phyloP scores from a whole-genome alignment of 1,284 basidiomycete genomes.

The Boletus semigastroideus region DNA sequence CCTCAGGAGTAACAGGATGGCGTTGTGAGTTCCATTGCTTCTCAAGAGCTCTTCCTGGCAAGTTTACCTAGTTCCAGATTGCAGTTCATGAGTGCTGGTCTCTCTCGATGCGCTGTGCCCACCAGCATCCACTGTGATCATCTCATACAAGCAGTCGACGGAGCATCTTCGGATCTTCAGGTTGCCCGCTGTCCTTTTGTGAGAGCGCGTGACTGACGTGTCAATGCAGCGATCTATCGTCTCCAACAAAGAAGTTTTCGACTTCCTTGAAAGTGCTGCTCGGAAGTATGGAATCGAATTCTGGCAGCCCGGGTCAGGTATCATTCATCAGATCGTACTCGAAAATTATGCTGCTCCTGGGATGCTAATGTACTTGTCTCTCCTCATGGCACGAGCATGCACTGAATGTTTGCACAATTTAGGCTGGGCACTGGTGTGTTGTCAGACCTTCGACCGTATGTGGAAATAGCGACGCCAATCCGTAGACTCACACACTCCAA shows the following conservation, averaged over 20 bases:
- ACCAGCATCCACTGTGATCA: constrained; percentile 96
- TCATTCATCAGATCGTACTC: constrained; percentile 98
- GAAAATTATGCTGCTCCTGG: constrained; percentile 95
- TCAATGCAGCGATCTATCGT: constrained; percentile 71
- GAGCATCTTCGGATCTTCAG: constrained; percentile 82
- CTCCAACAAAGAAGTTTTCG: constrained; percentile 95
- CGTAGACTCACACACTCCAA: constrained; percentile 95
- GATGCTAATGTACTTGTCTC: constrained; percentile 68
- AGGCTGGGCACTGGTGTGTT: constrained; percentile 74
- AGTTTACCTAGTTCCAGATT: constrained; percentile 51
- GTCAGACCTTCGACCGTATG: not conserved
- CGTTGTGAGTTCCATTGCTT: constrained; percentile 50
- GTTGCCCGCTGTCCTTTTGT: constrained; percentile 37
- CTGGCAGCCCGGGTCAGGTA: constrained; percentile 95
- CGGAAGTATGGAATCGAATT: constrained; percentile 95
- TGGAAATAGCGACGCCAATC: constrained; percentile 5
- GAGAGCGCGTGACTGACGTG: constrained; percentile 2
- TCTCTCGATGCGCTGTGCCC: constrained; percentile 82
- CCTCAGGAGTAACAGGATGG: constrained; percentile 58
- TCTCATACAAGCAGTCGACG: constrained; percentile 87
- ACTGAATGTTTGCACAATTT: constrained; percentile 14
- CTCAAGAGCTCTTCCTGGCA: not conserved
- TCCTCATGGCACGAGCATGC: constrained; percentile 1
- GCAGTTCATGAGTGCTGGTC: constrained; percentile 98
- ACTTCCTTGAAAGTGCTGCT: constrained; percentile 94